Percentiles rank a stretch among this genome's conserved stretches.
These are phyloP conservation scores for Cladosporium oxysporum DNA, from an alignment of 2,329 filamentous ascomycete genomes.

Conservation along the genomic window DNA sequence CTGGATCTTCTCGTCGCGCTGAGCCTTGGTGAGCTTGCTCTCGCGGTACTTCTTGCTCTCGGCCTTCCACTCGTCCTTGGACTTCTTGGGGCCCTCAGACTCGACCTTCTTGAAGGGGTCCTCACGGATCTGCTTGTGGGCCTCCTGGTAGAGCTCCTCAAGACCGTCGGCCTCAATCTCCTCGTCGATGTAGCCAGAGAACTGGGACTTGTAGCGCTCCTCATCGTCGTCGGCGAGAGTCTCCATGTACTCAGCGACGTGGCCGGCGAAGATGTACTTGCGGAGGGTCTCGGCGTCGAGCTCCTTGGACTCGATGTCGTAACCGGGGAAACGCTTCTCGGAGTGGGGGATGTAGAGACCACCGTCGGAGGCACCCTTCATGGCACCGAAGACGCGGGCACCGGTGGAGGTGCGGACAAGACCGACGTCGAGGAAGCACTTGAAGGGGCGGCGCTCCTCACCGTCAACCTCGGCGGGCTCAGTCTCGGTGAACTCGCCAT, in stretches of 20 bases:
- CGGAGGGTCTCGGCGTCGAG: constrained; percentile 94
- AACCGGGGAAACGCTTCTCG: constrained; percentile 99
- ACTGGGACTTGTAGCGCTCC: constrained; percentile 99
- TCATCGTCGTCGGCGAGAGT: constrained; percentile 98
- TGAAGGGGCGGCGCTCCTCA: constrained; percentile 93
- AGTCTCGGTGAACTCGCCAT: constrained; percentile 94
- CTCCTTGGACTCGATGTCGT: constrained; percentile 96
- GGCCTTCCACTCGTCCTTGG: constrained; percentile 73
- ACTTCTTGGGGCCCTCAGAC: constrained; percentile 79
- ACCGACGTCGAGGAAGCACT: constrained; percentile 97
- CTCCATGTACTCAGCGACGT: constrained; percentile 99
- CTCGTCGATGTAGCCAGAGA: constrained; percentile 96
- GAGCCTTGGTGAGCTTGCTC: constrained; percentile 75
- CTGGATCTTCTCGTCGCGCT: constrained; percentile 83
- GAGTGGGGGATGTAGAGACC: constrained; percentile 97
- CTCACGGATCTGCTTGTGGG: constrained; percentile 94
- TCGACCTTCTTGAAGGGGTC: constrained; percentile 94
- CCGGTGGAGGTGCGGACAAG: constrained; percentile 95
- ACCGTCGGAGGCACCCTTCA: constrained; percentile 99
- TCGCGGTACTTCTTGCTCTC: constrained; percentile 88
- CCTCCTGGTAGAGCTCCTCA: constrained; percentile 94
- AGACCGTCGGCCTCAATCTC: constrained; percentile 94
- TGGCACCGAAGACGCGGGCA: constrained; percentile 97
- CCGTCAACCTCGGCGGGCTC: constrained; percentile 90
- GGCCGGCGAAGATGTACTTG: constrained; percentile 98